phyloP scores from a whole-genome alignment of 2,329 filamentous ascomycete genomes.

The Fusarium sp. region DNA sequence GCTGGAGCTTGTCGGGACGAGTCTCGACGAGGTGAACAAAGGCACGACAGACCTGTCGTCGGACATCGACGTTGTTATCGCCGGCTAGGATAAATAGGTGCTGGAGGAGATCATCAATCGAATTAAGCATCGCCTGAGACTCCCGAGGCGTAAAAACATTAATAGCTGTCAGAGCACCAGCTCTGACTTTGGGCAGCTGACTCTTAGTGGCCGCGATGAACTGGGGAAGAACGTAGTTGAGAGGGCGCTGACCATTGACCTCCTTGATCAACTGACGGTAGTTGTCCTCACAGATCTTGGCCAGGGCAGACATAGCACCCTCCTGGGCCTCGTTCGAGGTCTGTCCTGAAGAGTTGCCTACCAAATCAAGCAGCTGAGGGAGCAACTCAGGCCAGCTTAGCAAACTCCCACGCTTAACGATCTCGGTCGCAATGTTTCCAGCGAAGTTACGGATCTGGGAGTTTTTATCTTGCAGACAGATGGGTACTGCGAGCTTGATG shows the following conservation, averaged over 20 bases:
- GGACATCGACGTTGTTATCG: constrained; percentile 83
- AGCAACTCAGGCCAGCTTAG: constrained; percentile 92
- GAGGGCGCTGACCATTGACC: constrained; percentile 86
- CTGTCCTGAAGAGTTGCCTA: constrained; percentile 77
- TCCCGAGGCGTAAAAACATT: constrained; percentile 92
- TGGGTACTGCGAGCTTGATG: constrained; percentile 81
- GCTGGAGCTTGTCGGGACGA: constrained; percentile 87
- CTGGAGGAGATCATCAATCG: constrained; percentile 82
- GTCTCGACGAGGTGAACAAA: constrained; percentile 94
- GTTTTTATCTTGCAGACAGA: constrained; percentile 83
- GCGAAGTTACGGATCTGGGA: constrained; percentile 87
- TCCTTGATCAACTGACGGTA: constrained; percentile 86
- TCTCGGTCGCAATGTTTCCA: constrained; percentile 93
- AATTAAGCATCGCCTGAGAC: constrained; percentile 82
- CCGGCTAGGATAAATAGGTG: constrained; percentile 84
- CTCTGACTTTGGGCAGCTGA: constrained; percentile 79
- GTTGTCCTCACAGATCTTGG: constrained; percentile 98
- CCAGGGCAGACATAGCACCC: constrained; percentile 89
- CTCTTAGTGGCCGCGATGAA: constrained; percentile 87
- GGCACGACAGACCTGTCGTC: constrained; percentile 90
- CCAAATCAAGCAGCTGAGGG: constrained; percentile 81
- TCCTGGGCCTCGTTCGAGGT: constrained; percentile 81
- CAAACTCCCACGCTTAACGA: constrained; percentile 85
- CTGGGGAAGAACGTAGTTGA: constrained; percentile 90
- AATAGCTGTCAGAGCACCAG: constrained; percentile 82